Evolutionary conservation across 179 eudicot genomes (phyloP).

Genomic region (Amaranthus tricolor): DNA sequence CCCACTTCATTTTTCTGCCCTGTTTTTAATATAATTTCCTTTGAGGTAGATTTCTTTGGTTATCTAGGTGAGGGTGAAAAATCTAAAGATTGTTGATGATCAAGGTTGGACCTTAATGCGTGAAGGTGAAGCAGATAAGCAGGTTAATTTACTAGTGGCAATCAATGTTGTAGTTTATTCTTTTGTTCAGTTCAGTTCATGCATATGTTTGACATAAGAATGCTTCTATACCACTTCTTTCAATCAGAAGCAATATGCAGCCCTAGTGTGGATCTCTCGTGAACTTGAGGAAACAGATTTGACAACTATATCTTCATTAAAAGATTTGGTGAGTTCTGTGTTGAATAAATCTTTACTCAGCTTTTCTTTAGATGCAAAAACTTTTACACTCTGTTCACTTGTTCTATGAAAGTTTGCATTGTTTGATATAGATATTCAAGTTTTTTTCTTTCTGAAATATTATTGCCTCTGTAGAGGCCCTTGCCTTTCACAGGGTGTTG

Average conservation of each 20-base stretch:
- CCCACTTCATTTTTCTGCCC: background rate
- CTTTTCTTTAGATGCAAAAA: background rate
- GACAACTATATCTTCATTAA: conserved; percentile 57
- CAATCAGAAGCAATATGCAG: conserved; percentile 91
- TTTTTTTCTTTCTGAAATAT: background rate
- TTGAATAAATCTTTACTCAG: background rate
- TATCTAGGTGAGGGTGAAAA: conserved; percentile 73
- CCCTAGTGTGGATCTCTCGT: conserved; percentile 94
- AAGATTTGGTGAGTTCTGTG: conserved; percentile 63
- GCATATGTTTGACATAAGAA: conserved; percentile 8
- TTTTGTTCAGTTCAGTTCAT: conserved; percentile 5
- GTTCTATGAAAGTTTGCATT: background rate
- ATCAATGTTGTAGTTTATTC: conserved; percentile 7
- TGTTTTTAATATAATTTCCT: background rate
- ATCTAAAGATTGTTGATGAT: conserved; percentile 69
- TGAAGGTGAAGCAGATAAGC: conserved; percentile 99
- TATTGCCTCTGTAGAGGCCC: background rate
- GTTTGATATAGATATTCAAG: background rate
- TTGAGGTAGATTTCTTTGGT: conserved; percentile 1
- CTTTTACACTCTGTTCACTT: background rate
- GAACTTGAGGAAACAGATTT: conserved; percentile 65
- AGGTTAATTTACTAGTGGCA: conserved; percentile 40
- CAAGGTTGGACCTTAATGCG: conserved; percentile 93
- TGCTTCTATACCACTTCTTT: conserved; percentile 1
- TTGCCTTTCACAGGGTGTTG: background rate